Evolutionary conservation across 192 early-diverging fungal genomes (phyloP).

Genomic region (Coemansia javaensis): DNA sequence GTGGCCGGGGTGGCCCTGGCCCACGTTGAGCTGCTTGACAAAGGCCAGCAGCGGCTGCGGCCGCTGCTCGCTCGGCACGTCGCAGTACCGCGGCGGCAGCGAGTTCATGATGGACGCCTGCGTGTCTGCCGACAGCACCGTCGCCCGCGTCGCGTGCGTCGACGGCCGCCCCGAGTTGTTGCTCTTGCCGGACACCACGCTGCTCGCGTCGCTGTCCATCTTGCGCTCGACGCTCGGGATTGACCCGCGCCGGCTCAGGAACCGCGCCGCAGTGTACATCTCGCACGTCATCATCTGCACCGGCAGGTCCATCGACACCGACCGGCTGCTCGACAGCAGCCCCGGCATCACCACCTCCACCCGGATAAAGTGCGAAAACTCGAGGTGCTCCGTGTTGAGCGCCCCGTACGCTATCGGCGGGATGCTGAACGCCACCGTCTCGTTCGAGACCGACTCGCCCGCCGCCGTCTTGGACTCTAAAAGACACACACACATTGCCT

Average conservation of each 20-base stretch:
- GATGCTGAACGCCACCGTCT: slow-evolving; percentile 18
- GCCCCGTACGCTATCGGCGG: slow-evolving; percentile 21
- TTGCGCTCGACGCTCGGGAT: slow-evolving; percentile 11
- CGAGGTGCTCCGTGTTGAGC: slow-evolving; percentile 31
- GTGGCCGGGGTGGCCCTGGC: neutral
- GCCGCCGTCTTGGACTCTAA: slow-evolving; percentile 19
- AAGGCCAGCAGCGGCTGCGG: slow-evolving; percentile 18
- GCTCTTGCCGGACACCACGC: slow-evolving; percentile 28
- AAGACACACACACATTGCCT: no score
- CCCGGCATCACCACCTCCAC: slow-evolving; percentile 37
- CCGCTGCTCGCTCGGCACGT: slow-evolving; percentile 27
- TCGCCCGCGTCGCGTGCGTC: slow-evolving; percentile 1
- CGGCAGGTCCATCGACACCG: slow-evolving; percentile 30
- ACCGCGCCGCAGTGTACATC: slow-evolving; percentile 9
- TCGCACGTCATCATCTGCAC: slow-evolving; percentile 42
- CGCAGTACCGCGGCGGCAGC: slow-evolving; percentile 43
- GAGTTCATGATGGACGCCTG: slow-evolving; percentile 12
- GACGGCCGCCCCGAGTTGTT: slow-evolving; percentile 8
- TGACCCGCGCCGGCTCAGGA: slow-evolving; percentile 20
- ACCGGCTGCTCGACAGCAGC: slow-evolving; percentile 44
- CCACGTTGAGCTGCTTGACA: slow-evolving; percentile 23
- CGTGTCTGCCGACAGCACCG: slow-evolving; percentile 9
- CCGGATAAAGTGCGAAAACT: slow-evolving; percentile 39
- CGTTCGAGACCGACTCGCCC: slow-evolving; percentile 18
- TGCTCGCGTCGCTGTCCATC: slow-evolving; percentile 14